A percentile compares a stretch with the other conserved stretches of the same genome.
Evolutionary conservation across 75 land plant genomes (phyloP).

Genomic region (Gnetum montanum): DNA sequence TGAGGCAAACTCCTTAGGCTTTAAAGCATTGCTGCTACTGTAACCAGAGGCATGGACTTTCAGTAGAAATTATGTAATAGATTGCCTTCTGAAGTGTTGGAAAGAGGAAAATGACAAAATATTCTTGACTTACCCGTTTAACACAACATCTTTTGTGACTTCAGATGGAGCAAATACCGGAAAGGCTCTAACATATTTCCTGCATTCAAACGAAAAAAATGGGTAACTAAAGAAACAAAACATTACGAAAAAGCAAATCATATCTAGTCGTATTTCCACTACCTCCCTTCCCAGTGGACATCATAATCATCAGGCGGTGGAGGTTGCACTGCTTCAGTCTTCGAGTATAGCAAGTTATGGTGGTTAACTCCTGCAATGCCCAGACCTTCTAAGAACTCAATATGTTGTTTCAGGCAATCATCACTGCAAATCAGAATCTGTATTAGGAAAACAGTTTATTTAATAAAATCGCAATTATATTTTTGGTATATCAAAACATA

Average conservation of each 20-base stretch:
- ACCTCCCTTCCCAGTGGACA: too few species aligned
- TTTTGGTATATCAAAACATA: too few species aligned
- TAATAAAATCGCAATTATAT: too few species aligned
- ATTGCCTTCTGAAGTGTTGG: background rate
- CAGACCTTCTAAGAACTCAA: slow-evolving; percentile 54
- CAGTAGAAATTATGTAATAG: background rate
- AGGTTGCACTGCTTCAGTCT: slow-evolving; percentile 53
- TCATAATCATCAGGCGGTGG: slow-evolving; percentile 35
- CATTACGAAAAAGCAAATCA: too few species aligned
- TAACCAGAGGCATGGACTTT: too few species aligned
- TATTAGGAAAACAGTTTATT: background rate
- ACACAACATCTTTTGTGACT: too few species aligned
- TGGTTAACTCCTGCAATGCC: slow-evolving; percentile 93
- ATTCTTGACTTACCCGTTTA: slow-evolving; percentile 20
- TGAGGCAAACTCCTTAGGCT: slow-evolving; percentile 31
- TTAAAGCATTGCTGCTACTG: slow-evolving; percentile 39
- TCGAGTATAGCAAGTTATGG: slow-evolving; percentile 83
- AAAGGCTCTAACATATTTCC: too few species aligned
- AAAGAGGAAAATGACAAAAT: background rate
- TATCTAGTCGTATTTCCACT: too few species aligned
- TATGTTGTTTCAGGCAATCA: slow-evolving; percentile 48
- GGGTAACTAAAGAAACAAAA: background rate
- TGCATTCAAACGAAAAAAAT: slow-evolving; percentile 11
- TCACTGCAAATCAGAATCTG: slow-evolving; percentile 35
- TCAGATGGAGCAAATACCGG: too few species aligned